Percentiles rank a stretch among this genome's conserved stretches.
These are phyloP conservation scores for Tuber microsphaerosporum DNA, from an alignment of 495 filamentous ascomycete species.

Conservation along the genomic window DNA sequence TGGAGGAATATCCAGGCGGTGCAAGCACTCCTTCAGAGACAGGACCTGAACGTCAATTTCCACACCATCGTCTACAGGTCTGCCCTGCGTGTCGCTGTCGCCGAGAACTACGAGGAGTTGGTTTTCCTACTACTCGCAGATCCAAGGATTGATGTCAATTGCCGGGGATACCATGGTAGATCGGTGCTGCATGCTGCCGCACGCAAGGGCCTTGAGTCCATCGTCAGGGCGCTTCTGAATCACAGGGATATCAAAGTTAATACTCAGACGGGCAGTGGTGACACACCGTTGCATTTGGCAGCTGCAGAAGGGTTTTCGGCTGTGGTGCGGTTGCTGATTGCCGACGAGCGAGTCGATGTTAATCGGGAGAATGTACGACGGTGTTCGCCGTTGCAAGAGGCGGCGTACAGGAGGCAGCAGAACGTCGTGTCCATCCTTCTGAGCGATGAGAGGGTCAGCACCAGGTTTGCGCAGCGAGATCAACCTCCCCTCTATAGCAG, in stretches of 20 bases:
- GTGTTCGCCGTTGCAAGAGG: background rate
- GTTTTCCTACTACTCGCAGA: slow-evolving; percentile 3
- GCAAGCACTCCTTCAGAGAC: background rate
- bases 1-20: background rate
- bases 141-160: background rate
- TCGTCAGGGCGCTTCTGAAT: background rate
- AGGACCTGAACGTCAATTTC: background rate
- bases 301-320: background rate
- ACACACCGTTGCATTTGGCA: background rate
- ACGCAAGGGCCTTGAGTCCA: background rate
- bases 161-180: background rate
- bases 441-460: background rate
- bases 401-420: background rate
- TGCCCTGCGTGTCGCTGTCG: slow-evolving; percentile 1
- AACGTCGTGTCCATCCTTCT: background rate
- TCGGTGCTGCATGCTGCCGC: background rate
- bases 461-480: background rate
- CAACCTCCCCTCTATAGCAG: background rate
- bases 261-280: background rate
- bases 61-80: background rate
- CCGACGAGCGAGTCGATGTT: background rate
- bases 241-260: background rate
- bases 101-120: background rate
- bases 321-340: background rate
- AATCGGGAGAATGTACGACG: background rate